Evolutionary conservation across 1,284 basidiomycete species (phyloP).

Genomic region (Microbotryum saponariae): DNA sequence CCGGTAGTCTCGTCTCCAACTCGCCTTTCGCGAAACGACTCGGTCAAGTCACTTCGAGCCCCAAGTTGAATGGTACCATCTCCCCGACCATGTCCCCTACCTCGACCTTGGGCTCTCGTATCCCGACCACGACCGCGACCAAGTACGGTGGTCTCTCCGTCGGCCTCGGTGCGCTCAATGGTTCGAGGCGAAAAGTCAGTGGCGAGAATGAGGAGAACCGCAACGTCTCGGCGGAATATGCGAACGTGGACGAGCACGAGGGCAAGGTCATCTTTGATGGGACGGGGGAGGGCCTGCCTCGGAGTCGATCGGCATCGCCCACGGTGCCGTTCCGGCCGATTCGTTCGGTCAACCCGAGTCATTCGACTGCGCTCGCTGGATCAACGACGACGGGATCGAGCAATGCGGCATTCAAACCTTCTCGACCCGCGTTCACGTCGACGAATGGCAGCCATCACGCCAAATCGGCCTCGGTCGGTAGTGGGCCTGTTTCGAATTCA

Average conservation of each 20-base stretch:
- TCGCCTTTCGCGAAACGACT: slow-evolving; percentile 21
- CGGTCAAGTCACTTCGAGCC: not conserved
- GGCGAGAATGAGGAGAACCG: slow-evolving; percentile 22
- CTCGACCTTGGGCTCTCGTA: slow-evolving; percentile 4
- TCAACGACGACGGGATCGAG: not conserved
- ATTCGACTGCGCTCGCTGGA: not conserved
- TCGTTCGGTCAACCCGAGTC: not conserved
- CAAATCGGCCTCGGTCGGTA: not conserved
- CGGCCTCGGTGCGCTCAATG: not conserved
- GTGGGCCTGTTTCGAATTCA: slow-evolving; percentile 23
- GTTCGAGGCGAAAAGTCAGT: slow-evolving; percentile 3
- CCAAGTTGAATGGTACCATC: not conserved
- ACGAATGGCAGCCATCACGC: not conserved
- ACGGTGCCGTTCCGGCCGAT: slow-evolving; percentile 18
- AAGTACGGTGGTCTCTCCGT: no score
- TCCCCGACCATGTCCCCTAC: not conserved
- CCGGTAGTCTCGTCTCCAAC: slow-evolving; percentile 26
- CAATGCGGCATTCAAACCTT: slow-evolving; percentile 12
- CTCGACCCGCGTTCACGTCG: slow-evolving; percentile 4
- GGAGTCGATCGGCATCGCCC: slow-evolving; percentile 10
- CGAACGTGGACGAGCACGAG: slow-evolving; percentile 15
- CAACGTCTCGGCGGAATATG: slow-evolving; percentile 1
- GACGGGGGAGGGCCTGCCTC: no score
- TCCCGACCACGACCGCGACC: slow-evolving; percentile 4
- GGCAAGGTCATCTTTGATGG: no score